Percentiles rank a stretch among this genome's conserved stretches.
These are phyloP conservation scores for Pichia scutulata DNA, from an alignment of 805 yeast genomes.

Conservation along the genomic window DNA sequence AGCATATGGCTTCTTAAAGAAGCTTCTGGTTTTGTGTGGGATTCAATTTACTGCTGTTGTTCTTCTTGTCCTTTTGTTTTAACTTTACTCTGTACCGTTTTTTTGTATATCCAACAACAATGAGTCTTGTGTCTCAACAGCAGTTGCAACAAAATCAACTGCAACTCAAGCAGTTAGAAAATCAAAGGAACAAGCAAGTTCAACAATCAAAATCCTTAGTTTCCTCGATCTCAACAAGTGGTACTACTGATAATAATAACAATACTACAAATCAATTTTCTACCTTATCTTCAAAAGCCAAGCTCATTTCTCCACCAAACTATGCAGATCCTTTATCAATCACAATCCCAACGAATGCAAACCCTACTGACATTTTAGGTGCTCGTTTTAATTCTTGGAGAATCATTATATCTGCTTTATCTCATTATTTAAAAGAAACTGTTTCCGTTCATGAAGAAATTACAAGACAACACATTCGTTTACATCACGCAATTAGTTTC, in stretches of 20 bases:
- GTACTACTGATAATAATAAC: constrained; percentile 25
- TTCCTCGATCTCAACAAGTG: constrained; percentile 19
- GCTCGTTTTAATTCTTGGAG: constrained; percentile 84
- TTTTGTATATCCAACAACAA: not conserved
- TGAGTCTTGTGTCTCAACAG: constrained; percentile 34
- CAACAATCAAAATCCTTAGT: constrained; percentile 36
- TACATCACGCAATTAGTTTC: constrained; percentile 67
- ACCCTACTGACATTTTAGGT: constrained; percentile 85
- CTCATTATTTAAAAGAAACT: constrained; percentile 68
- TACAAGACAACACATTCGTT: constrained; percentile 70
- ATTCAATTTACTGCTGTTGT: not conserved
- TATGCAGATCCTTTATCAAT: constrained; percentile 41
- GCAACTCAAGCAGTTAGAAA: constrained; percentile 39
- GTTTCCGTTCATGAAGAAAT: constrained; percentile 85
- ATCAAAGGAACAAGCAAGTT: constrained; percentile 35
- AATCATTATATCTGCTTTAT: constrained; percentile 62
- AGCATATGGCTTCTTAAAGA: not conserved
- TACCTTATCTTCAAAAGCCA: not conserved
- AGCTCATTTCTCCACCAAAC: constrained; percentile 12
- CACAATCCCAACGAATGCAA: constrained; percentile 49
- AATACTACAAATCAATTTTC: constrained; percentile 9
- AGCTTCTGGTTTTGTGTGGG: not conserved
- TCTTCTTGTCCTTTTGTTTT: not conserved
- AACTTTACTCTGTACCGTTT: not conserved
- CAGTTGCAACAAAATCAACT: constrained; percentile 40